Percentiles rank a stretch among this genome's conserved stretches.
These are phyloP conservation scores for Mrakia gelida DNA, from an alignment of 768 basidiomycete species.

Conservation along the genomic window DNA sequence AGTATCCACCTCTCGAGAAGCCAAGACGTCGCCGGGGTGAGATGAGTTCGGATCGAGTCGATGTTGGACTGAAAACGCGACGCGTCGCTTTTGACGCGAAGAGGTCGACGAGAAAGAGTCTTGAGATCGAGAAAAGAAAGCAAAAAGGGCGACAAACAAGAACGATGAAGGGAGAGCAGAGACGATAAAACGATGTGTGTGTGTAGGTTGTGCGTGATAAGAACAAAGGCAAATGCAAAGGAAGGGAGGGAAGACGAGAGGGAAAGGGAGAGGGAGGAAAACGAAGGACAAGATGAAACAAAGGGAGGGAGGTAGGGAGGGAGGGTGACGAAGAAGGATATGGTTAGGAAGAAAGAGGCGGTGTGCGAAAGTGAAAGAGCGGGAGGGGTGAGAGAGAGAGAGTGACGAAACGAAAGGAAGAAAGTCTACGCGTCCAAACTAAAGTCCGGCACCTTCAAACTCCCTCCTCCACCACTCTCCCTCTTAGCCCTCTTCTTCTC, in stretches of 20 bases:
- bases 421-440: background rate
- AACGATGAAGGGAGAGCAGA: background rate
- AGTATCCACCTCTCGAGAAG: too few species aligned
- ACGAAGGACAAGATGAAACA: background rate
- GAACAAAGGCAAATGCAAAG: background rate
- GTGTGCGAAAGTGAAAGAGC: background rate
- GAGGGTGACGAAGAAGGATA: background rate
- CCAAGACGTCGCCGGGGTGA: too few species aligned
- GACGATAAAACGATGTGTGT: background rate
- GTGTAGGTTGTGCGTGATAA: background rate
- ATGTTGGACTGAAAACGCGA: too few species aligned
- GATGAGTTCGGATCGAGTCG: too few species aligned
- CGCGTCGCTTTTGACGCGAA: too few species aligned
- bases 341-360: background rate
- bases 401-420: background rate
- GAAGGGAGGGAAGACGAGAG: background rate
- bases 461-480: background rate
- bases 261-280: background rate
- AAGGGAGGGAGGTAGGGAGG: background rate
- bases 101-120: background rate
- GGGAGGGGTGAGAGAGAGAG: too few species aligned
- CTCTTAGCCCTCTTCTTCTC: conserved; percentile 10
- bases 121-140: conserved; percentile 9
- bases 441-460: background rate
- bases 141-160: background rate